A percentile compares a stretch with the other conserved stretches of the same genome.
phyloP scores from a whole-genome alignment of 768 basidiomycete species.

The Russula sp. region DNA sequence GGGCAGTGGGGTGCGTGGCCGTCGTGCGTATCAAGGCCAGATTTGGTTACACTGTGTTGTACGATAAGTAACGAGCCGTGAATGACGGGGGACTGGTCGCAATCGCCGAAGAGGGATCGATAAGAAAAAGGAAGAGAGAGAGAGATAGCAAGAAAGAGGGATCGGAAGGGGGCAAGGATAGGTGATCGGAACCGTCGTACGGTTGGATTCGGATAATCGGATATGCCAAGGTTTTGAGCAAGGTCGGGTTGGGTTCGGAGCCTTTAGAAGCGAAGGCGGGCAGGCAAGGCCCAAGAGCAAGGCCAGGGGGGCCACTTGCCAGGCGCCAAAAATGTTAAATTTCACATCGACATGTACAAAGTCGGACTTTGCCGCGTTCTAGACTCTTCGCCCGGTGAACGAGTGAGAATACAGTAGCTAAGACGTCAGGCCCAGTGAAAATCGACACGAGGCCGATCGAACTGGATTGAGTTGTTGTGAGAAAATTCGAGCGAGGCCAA shows the following conservation, averaged over 20 bases:
- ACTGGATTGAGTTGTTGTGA: too few species aligned
- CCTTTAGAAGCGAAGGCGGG: conserved; percentile 4
- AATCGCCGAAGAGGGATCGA: conserved; percentile 3
- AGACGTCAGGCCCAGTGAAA: too few species aligned
- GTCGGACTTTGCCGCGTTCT: conserved; percentile 10
- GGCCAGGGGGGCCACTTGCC: background rate
- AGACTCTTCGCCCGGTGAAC: too few species aligned
- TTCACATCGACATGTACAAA: background rate
- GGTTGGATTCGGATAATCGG: conserved; percentile 14
- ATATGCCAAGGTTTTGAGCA: conserved; percentile 8
- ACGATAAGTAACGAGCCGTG: conserved; percentile 11
- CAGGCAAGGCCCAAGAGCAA: too few species aligned
- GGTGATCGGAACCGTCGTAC: background rate
- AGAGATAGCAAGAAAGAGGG: background rate
- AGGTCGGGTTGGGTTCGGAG: too few species aligned
- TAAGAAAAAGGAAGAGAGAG: background rate
- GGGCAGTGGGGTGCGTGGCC: background rate
- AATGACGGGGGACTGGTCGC: too few species aligned
- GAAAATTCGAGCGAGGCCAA: too few species aligned
- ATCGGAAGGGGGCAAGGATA: too few species aligned
- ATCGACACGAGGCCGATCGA: too few species aligned
- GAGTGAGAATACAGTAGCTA: background rate
- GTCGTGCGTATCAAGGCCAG: conserved; percentile 1
- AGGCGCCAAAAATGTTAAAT: conserved; percentile 1
- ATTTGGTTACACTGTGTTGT: background rate